Evolutionary conservation across 352 stramenopile genomes (phyloP).

Genomic region (Phytophthora idaei): DNA sequence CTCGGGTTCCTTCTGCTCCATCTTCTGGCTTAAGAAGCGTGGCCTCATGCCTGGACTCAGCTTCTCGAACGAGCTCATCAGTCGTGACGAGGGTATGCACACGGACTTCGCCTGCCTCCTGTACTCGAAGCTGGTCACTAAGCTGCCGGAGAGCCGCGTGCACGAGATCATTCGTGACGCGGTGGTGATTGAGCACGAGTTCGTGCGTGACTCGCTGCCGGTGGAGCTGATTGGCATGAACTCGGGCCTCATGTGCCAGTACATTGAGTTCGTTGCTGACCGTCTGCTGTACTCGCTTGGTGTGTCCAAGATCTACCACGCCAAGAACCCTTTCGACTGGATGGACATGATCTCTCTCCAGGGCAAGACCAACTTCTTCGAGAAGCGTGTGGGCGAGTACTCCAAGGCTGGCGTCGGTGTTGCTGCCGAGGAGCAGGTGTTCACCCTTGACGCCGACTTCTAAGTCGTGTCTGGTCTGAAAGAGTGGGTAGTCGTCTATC

Average conservation of each 20-base stretch:
- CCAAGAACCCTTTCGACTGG: constrained; percentile 98
- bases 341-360: constrained; percentile 99
- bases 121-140: constrained; percentile 98
- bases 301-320: constrained; percentile 93
- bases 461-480: constrained; percentile 48
- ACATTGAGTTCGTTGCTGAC: constrained; percentile 99
- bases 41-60: constrained; percentile 98
- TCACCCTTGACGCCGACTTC: constrained; percentile 95
- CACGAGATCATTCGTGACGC: constrained; percentile 96
- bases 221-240: constrained; percentile 99
- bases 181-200: constrained; percentile 98
- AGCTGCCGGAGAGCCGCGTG: constrained; percentile 93
- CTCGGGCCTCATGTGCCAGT: constrained; percentile 96
- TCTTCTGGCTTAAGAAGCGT: constrained; percentile 99
- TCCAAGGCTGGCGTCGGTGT: constrained; percentile 97
- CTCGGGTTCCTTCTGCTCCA: constrained; percentile 97
- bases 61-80: constrained; percentile 99
- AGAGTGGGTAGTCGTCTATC: background rate
- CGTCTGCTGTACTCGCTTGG: constrained; percentile 93
- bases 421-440: constrained; percentile 86
- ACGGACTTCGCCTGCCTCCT: constrained; percentile 99
- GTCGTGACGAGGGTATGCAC: constrained; percentile 98
- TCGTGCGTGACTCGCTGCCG: constrained; percentile 96
- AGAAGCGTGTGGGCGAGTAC: constrained; percentile 99
- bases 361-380: constrained; percentile 98